Percentiles rank a stretch among this genome's conserved stretches.
These are phyloP conservation scores for Penicillium thymicola DNA, from an alignment of 2,329 filamentous ascomycete genomes.

Conservation along the genomic window DNA sequence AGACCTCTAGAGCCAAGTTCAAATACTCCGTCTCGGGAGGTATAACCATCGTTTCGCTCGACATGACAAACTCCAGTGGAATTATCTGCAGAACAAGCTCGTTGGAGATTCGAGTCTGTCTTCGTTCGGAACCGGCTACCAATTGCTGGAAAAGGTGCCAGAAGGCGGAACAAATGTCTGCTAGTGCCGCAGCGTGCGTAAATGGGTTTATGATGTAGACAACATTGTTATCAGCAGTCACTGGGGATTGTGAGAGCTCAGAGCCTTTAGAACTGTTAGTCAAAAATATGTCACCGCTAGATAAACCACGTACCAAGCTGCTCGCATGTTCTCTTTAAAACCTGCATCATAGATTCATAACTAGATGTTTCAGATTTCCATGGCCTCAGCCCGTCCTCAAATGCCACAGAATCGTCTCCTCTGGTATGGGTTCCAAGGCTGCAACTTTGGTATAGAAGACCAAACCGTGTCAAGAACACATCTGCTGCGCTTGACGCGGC, in stretches of 20 bases:
- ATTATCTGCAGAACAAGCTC: constrained; percentile 59
- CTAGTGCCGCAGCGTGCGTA: constrained; percentile 42
- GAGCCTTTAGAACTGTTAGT: constrained; percentile 29
- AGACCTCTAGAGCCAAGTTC: constrained; percentile 55
- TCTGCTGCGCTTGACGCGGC: constrained; percentile 47
- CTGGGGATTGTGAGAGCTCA: constrained; percentile 33
- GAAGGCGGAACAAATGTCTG: constrained; percentile 57
- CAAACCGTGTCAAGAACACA: constrained; percentile 52
- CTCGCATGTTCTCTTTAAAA: constrained; percentile 34
- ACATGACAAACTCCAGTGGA: constrained; percentile 54
- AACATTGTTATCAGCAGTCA: constrained; percentile 46
- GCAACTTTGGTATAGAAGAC: constrained; percentile 55
- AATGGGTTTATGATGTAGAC: constrained; percentile 61
- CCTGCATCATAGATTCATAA: constrained; percentile 37
- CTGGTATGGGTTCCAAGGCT: constrained; percentile 53
- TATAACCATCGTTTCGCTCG: constrained; percentile 51
- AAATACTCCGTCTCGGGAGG: constrained; percentile 49
- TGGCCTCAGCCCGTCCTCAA: constrained; percentile 36
- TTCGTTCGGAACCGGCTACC: constrained; percentile 37
- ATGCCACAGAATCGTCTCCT: constrained; percentile 41
- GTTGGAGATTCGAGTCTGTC: constrained; percentile 30
- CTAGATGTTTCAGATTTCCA: constrained; percentile 34
- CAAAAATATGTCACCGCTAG: background rate
- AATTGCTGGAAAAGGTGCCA: constrained; percentile 56
- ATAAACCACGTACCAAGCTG: constrained; percentile 33